A percentile compares a stretch with the other conserved stretches of the same genome.
Conservation (phyloP, 2,329 filamentous ascomycete species). For the Penicillium griseofulvum region DNA sequence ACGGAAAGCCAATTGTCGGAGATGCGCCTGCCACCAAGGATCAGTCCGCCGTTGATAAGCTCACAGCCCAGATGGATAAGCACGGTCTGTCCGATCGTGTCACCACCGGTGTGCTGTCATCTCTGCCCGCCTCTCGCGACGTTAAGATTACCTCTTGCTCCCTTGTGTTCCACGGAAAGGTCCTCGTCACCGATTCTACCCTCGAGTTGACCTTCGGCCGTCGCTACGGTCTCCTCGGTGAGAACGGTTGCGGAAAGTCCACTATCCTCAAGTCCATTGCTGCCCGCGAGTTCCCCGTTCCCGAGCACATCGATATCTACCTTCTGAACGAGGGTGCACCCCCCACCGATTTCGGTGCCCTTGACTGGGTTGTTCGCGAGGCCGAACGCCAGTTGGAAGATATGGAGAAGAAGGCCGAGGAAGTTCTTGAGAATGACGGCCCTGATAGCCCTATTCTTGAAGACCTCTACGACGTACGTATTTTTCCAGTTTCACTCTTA, state of each 20-base stretch:
- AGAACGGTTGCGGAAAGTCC: conserved; percentile 99
- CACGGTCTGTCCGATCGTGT: conserved; percentile 95
- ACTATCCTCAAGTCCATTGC: conserved; percentile 96
- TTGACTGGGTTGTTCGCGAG: conserved; percentile 96
- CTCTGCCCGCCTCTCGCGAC: conserved; percentile 79
- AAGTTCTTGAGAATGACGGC: conserved; percentile 85
- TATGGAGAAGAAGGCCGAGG: conserved; percentile 84
- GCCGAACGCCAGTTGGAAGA: conserved; percentile 89
- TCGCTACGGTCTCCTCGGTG: conserved; percentile 90
- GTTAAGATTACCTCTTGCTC: conserved; percentile 95
- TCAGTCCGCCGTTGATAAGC: conserved; percentile 77
- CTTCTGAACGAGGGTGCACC: conserved; percentile 96
- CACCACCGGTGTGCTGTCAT: conserved; percentile 93
- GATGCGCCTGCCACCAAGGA: conserved; percentile 67
- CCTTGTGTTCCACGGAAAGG: conserved; percentile 95
- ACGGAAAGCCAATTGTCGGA: conserved; percentile 54
- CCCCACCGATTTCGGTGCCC: conserved; percentile 79
- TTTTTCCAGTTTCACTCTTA: neutral
- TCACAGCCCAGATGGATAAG: conserved; percentile 92
- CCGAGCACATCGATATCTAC: conserved; percentile 96
- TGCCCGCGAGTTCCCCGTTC: conserved; percentile 90
- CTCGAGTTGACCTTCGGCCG: conserved; percentile 91
- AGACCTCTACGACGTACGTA: conserved; percentile 88
- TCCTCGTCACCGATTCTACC: conserved; percentile 89
- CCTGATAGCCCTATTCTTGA: conserved; percentile 87